Conservation (phyloP, 2,329 filamentous ascomycete genomes). For the Furcasterigmium sp. region DNA sequence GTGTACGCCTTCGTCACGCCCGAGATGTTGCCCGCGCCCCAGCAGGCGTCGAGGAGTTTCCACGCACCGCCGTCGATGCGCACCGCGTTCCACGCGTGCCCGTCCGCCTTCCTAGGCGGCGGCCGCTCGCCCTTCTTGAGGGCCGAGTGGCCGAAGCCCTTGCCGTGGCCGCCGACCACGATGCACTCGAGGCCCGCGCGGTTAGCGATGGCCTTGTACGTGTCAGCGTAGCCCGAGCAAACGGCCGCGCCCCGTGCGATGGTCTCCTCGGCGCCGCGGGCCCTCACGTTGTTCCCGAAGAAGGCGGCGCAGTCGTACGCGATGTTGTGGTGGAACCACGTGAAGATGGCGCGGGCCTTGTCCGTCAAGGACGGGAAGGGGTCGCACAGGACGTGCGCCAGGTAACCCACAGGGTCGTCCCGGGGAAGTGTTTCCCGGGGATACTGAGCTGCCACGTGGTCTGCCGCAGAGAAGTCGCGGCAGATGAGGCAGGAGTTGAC, state of each 20-base stretch:
- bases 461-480: conserved; percentile 80
- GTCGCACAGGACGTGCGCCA: conserved; percentile 72
- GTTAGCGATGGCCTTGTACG: conserved; percentile 73
- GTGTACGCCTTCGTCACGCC: conserved; percentile 52
- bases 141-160: conserved; percentile 70
- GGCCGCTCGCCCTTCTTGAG: conserved; percentile 58
- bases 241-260: conserved; percentile 77
- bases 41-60: conserved; percentile 90
- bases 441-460: conserved; percentile 71
- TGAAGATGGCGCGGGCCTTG: conserved; percentile 88
- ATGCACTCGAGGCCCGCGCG: conserved; percentile 75
- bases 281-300: conserved; percentile 64
- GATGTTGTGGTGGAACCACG: conserved; percentile 94
- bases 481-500: conserved; percentile 65
- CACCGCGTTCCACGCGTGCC: conserved; percentile 93
- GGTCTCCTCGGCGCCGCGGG: conserved; percentile 65
- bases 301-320: conserved; percentile 77
- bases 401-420: conserved; percentile 60
- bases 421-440: conserved; percentile 66
- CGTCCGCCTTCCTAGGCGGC: conserved; percentile 56
- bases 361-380: conserved; percentile 80
- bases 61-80: conserved; percentile 80
- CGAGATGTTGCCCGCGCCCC: conserved; percentile 75
- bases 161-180: conserved; percentile 74
- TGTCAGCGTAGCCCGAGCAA: conserved; percentile 83